Conservation (phyloP, 2,329 filamentous ascomycete species). For the Bipolaris victoriae region DNA sequence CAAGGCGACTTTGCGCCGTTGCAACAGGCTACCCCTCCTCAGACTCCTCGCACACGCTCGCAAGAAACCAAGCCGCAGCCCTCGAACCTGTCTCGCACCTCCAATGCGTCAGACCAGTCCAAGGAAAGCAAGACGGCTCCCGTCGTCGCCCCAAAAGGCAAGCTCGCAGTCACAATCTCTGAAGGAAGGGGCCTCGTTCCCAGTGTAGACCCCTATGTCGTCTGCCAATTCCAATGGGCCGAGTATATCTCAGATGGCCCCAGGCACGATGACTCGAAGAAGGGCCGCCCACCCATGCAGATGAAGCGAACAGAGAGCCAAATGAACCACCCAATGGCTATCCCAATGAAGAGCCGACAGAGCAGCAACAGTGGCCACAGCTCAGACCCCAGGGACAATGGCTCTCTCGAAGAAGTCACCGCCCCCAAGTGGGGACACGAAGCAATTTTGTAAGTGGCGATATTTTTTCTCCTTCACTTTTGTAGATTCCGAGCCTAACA, state of each 20-base stretch:
- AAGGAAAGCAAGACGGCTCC: conserved; percentile 56
- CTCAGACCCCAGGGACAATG: conserved; percentile 58
- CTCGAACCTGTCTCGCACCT: conserved; percentile 60
- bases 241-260: conserved; percentile 93
- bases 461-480: too few relatives aligned
- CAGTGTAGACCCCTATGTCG: conserved; percentile 89
- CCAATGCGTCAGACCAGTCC: conserved; percentile 52
- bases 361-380: conserved; percentile 93
- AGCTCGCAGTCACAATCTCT: conserved; percentile 84
- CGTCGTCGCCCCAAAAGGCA: conserved; percentile 79
- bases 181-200: conserved; percentile 83
- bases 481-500: conserved; percentile 27
- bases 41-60: conserved; percentile 87
- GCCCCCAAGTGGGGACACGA: conserved; percentile 96
- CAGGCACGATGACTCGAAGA: conserved; percentile 62
- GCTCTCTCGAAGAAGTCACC: conserved; percentile 69
- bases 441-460: conserved; percentile 80
- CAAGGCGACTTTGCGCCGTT: conserved; percentile 67
- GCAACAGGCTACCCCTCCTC: conserved; percentile 87
- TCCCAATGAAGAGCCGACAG: conserved; percentile 95
- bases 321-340: conserved; percentile 84
- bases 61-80: conserved; percentile 58
- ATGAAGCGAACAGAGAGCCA: conserved; percentile 76
- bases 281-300: conserved; percentile 50
- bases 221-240: conserved; percentile 95